phyloP scores from a whole-genome alignment of 2,329 filamentous ascomycete genomes.

The Sporothrix protearum region DNA sequence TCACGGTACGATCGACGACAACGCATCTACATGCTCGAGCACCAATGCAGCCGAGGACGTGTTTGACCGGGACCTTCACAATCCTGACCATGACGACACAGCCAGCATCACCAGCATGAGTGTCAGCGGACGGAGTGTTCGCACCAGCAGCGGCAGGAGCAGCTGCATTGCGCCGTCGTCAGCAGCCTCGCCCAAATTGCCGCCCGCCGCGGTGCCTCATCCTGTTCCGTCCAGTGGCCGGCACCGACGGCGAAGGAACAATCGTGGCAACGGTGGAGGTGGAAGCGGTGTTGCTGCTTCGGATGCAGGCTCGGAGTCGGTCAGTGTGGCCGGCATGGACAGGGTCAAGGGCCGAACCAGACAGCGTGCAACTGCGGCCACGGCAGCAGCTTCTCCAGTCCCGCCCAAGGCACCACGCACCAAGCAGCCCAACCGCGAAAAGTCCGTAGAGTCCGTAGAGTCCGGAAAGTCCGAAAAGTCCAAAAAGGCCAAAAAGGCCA shows the following conservation, averaged over 20 bases:
- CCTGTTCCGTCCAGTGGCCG: neutral
- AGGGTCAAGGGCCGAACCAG: neutral
- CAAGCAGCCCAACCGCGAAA: neutral
- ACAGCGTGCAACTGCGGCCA: neutral
- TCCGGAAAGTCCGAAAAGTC: no score
- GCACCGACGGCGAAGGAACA: neutral
- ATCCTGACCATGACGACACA: neutral
- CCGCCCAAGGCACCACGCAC: neutral
- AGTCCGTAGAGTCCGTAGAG: no score
- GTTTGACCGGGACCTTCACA: neutral
- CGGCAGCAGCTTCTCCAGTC: neutral
- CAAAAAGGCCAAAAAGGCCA: neutral
- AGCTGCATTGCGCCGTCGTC: neutral
- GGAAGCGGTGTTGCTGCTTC: neutral
- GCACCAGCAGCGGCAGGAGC: neutral
- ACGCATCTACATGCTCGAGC: slow-evolving; percentile 13
- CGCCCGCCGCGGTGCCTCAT: neutral
- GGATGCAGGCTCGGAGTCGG: slow-evolving; percentile 11
- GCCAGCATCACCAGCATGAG: slow-evolving; percentile 10
- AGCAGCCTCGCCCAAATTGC: neutral
- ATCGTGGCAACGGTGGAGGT: neutral
- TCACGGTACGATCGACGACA: neutral
- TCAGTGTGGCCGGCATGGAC: neutral
- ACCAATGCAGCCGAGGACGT: slow-evolving; percentile 4
- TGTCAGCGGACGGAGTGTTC: neutral